Evolutionary conservation across 2,329 filamentous ascomycete genomes (phyloP), one percentile per base, ranked within the genome.

Genomic region (Scedosporium minutisporum): DNA sequence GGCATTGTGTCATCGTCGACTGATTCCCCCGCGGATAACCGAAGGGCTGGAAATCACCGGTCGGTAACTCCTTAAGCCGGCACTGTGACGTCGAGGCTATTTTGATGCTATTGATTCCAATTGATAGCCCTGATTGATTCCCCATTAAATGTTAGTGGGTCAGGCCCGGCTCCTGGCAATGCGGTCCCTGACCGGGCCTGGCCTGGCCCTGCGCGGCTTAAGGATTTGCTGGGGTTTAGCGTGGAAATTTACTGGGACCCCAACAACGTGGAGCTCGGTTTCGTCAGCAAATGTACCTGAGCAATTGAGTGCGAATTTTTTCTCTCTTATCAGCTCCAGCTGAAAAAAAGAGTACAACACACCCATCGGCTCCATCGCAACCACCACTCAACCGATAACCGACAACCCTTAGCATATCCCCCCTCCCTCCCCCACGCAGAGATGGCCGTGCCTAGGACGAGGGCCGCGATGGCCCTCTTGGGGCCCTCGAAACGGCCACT

Each of bases 1-100:
- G 71, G 72, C 72, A 73, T 72, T 74, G 73, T 66, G 67, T 68
- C 68, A 67, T 67, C 69, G 67, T 66, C 65, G 65, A 65, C 63
- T 64, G 65, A 58, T 61, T 57, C 57, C 68, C 66, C 74, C 74
- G 74, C 68, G 71, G 69, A 74, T 76, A 76, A 69, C 74, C 74
- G 74, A 74, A 66, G 23, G 27, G 23, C 38, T 60, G 58, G 58
- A 44, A 38, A 29, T 33, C 16, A 27, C 38, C 25, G 59, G 59
- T 25, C 42, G 25, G 42, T 18, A 25, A 25, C 12, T 23, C 9
- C 59, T 61, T 61, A 51, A 61, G 59, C 59, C 59, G 59, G 59
- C 46, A 18, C 9, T 25, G 51, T 55, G 51, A 55, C 51, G 51
- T 55, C 51, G 51, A 14, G 51, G 51, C 18, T 23, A 18, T 23